Conservation (phyloP, 1,284 basidiomycete species). For the Sanghuangporus sanghuang region DNA sequence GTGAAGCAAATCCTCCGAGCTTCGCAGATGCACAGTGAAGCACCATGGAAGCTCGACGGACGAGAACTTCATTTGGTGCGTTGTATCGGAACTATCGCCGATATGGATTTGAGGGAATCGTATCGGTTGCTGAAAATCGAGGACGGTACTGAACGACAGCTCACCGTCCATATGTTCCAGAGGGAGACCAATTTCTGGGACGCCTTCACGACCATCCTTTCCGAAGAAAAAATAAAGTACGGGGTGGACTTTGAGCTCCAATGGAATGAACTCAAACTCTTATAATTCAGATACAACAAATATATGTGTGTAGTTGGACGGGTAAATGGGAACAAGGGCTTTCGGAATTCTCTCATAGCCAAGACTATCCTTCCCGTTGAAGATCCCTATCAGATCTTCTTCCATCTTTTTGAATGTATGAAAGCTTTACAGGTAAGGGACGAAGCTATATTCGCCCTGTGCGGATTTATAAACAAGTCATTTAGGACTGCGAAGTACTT, state of each 20-base stretch:
- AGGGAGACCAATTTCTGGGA: neutral
- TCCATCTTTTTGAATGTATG: neutral
- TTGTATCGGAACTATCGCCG: neutral
- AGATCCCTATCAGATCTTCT: neutral
- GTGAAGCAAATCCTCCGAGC: slow-evolving; percentile 4
- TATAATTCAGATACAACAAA: neutral
- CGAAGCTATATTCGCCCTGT: too few relatives aligned
- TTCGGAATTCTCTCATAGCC: neutral
- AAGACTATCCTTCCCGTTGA: neutral
- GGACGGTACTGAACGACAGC: neutral
- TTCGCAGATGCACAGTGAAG: neutral
- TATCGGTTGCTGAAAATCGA: neutral
- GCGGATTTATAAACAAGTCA: neutral
- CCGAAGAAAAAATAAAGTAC: neutral
- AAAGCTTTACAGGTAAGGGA: neutral
- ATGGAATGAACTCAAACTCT: neutral
- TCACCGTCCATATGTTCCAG: neutral
- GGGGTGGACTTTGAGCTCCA: neutral
- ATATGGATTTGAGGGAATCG: neutral
- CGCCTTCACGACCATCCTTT: neutral
- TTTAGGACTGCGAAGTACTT: neutral
- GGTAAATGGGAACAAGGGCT: neutral
- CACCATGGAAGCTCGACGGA: neutral
- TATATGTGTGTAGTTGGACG: neutral
- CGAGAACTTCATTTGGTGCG: neutral